Conservation (phyloP, 768 basidiomycete species). For the Plicaturopsis crispa region DNA sequence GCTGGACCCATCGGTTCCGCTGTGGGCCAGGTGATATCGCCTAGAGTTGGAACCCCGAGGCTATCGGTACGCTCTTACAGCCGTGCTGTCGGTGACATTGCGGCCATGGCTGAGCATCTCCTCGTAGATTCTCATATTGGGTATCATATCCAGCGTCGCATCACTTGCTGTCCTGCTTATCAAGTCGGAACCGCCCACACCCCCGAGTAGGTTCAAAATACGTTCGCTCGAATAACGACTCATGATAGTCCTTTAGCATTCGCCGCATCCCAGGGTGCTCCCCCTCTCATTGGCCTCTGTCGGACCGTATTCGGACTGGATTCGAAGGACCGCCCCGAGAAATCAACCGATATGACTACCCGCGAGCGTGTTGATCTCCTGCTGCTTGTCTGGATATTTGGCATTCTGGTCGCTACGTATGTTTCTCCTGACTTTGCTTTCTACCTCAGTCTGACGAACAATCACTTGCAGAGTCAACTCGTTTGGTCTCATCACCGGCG, state of each 20-base stretch:
- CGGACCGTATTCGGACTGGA: slow-evolving; percentile 43
- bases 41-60: slow-evolving; percentile 43
- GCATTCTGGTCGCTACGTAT: slow-evolving; percentile 56
- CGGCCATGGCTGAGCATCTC: not conserved
- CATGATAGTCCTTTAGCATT: slow-evolving; percentile 41
- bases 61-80: slow-evolving; percentile 42
- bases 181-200: not conserved
- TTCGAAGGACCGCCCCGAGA: slow-evolving; percentile 40
- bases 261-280: slow-evolving; percentile 55
- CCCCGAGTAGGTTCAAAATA: not conserved
- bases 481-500: slow-evolving; percentile 57
- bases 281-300: slow-evolving; percentile 43
- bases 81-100: slow-evolving; percentile 21
- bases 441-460: too few relatives aligned
- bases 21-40: slow-evolving; percentile 66
- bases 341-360: slow-evolving; percentile 46
- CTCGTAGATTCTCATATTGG: slow-evolving; percentile 1
- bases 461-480: slow-evolving; percentile 48
- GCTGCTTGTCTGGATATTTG: slow-evolving; percentile 54
- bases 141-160: not conserved
- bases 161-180: not conserved
- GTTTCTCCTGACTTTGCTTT: slow-evolving; percentile 12
- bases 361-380: slow-evolving; percentile 68
- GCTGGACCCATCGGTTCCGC: slow-evolving; percentile 73
- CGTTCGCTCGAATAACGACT: not conserved